Evolutionary conservation across 441 rosid species (phyloP), one percentile per base, ranked within the genome.

Genomic region (Sinapis alba): DNA sequence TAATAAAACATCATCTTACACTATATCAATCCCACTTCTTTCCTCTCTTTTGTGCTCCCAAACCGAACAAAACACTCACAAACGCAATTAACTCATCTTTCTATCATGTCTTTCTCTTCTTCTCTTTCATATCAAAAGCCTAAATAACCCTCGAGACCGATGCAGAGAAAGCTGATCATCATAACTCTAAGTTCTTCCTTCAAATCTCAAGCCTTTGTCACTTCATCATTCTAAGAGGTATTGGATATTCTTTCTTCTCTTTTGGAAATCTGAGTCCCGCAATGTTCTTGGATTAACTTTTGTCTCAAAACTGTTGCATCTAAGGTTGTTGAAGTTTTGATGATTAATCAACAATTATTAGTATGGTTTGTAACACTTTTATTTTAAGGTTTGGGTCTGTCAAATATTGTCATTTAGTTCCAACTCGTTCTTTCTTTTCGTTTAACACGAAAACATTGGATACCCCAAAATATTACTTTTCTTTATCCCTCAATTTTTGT

Each of bases 1-100:
- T 82, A 84, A 84, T 85, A 81, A 78, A 78, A 68, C 81, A 78
- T 77, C 86, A 71, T 74, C 79, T 79, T 69, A 60, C 72, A 82
- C 76, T 63, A 63, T 38, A 73, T 65, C 58, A 53, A 24, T 53
- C 20, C 78, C n/a, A 56, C 78, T 54, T 71, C 73, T 60, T 77
- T 78, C 76, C 50, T 41, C 75, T 66, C 71, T 73, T 76, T 74
- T 74, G 67, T 77, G 72, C 78, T 73, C 75, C 67, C 63, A 68
- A 72, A 77, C 78, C 78, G 69, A 78, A 73, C 78, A 57, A n/a
- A 68, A 57, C 77, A 62, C 70, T 72, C 78, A 57, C 72, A 68
- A 71, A 34, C 21, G 11, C 63, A 62, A 27, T 7, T 20, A 56
- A 73, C 75, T 45, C 71, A 47, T 41, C 80, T 53, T 71, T 61